Evolutionary conservation across 1,284 basidiomycete genomes (phyloP).

Genomic region (Spongispora temasekensis): DNA sequence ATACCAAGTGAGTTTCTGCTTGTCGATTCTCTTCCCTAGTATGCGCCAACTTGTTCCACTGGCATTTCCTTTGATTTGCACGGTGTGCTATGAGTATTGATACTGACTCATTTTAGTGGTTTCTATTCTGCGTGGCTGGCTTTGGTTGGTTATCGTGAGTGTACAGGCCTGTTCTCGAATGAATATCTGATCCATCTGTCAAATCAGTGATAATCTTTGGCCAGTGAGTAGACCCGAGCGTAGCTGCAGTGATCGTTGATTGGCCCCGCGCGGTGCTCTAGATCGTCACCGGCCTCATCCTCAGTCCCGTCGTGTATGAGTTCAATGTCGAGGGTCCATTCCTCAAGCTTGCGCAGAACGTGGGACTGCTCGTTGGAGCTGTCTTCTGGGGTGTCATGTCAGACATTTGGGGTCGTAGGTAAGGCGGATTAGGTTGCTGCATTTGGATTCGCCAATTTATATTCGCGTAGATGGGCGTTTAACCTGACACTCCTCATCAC

Average conservation of each 20-base stretch:
- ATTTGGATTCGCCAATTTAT: conserved; percentile 8
- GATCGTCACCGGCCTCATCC: conserved; percentile 59
- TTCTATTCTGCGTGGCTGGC: conserved; percentile 56
- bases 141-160: conserved; percentile 74
- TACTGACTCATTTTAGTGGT: conserved; percentile 38
- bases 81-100: conserved; percentile 1
- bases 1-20: conserved; percentile 52
- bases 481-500: conserved; percentile 74
- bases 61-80: neutral
- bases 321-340: conserved; percentile 55
- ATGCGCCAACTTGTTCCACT: neutral
- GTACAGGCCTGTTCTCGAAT: neutral
- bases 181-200: conserved; percentile 6
- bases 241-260: neutral
- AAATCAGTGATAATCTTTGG: conserved; percentile 61
- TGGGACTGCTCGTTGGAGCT: conserved; percentile 68
- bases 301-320: conserved; percentile 55
- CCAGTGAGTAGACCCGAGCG: conserved; percentile 43
- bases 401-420: conserved; percentile 63
- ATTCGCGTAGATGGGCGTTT: conserved; percentile 57
- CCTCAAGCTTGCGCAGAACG: conserved; percentile 55
- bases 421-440: conserved; percentile 3
- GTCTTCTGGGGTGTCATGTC: conserved; percentile 62
- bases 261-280: conserved; percentile 16
- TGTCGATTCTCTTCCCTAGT: neutral